Percentiles rank a stretch among this genome's conserved stretches.
Evolutionary conservation across 495 filamentous ascomycete species (phyloP).

Genomic region (Barbatosphaeria neglecta): DNA sequence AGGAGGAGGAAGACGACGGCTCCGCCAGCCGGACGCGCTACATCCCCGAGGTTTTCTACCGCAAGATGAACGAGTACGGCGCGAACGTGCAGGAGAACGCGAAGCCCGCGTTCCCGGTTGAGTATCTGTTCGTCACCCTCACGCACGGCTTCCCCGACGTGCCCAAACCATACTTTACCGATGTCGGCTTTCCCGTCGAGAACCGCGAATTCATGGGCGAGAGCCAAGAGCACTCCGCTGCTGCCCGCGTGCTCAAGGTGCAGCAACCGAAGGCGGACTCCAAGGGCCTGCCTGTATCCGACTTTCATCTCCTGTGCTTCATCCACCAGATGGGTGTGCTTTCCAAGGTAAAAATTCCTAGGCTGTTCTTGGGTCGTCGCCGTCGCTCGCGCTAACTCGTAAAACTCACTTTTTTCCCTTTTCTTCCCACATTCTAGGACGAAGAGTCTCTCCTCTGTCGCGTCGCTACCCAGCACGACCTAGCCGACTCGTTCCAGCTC

Average conservation of each 20-base stretch:
- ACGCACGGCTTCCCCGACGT: conserved; percentile 91
- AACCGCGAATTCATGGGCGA: conserved; percentile 79
- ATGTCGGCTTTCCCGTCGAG: conserved; percentile 69
- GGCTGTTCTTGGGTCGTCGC: too few relatives aligned
- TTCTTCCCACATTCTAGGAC: conserved; percentile 44
- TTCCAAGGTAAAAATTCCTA: conserved; percentile 47
- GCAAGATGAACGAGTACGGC: conserved; percentile 91
- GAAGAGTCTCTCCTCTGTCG: conserved; percentile 80
- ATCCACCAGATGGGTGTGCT: conserved; percentile 70
- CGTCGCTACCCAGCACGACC: conserved; percentile 66
- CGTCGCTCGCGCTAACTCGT: too few relatives aligned
- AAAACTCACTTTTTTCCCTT: not conserved
- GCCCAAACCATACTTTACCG: conserved; percentile 59
- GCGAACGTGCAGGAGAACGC: conserved; percentile 94
- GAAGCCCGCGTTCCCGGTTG: conserved; percentile 89
- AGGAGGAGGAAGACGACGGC: conserved; percentile 75
- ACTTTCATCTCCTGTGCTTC: conserved; percentile 89
- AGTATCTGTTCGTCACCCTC: conserved; percentile 89
- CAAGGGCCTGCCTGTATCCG: conserved; percentile 47
- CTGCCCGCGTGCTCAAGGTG: conserved; percentile 29
- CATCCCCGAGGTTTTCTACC: conserved; percentile 95
- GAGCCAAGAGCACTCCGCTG: conserved; percentile 50
- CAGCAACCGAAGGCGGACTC: conserved; percentile 45
- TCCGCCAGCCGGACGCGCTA: conserved; percentile 64
- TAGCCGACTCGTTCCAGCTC: conserved; percentile 66